phyloP scores from a whole-genome alignment of 2,329 filamentous ascomycete genomes.

The Phialocephala sp. region DNA sequence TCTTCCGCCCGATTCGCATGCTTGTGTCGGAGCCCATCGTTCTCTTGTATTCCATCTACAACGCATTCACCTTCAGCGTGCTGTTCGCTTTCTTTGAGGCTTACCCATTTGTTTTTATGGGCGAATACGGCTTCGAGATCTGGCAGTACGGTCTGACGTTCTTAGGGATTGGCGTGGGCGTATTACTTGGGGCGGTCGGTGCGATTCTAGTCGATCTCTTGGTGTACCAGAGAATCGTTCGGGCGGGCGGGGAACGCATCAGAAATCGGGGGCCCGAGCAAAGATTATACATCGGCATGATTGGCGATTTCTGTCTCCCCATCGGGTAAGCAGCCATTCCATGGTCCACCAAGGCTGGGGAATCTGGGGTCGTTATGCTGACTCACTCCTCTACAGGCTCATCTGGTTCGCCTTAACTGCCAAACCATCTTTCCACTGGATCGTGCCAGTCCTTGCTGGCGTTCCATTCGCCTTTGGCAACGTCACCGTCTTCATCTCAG shows the following conservation, averaged over 20 bases:
- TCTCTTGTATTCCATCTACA: conserved; percentile 56
- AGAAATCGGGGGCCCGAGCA: conserved; percentile 45
- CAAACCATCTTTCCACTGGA: conserved; percentile 26
- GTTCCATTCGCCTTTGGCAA: conserved; percentile 64
- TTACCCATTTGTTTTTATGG: conserved; percentile 53
- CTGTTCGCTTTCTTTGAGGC: conserved; percentile 59
- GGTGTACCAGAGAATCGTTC: conserved; percentile 45
- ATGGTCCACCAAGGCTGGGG: neutral
- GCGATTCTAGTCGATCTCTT: conserved; percentile 48
- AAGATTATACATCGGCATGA: conserved; percentile 45
- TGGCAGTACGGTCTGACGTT: conserved; percentile 33
- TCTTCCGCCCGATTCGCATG: conserved; percentile 56
- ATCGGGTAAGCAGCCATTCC: conserved; percentile 34
- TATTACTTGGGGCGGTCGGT: conserved; percentile 35
- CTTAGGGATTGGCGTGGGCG: conserved; percentile 21
- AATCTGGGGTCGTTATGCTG: conserved; percentile 34
- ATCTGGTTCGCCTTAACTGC: conserved; percentile 46
- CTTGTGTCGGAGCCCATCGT: conserved; percentile 68
- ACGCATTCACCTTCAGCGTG: conserved; percentile 55
- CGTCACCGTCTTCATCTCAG: conserved; percentile 56
- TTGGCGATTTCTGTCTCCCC: conserved; percentile 48
- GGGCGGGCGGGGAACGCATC: conserved; percentile 35
- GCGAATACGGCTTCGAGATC: conserved; percentile 49
- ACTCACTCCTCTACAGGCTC: conserved; percentile 23
- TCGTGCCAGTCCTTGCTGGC: conserved; percentile 41